These are phyloP conservation scores for Pascua guehoae DNA, from an alignment of 1,284 basidiomycete species.

Conservation along the genomic window DNA sequence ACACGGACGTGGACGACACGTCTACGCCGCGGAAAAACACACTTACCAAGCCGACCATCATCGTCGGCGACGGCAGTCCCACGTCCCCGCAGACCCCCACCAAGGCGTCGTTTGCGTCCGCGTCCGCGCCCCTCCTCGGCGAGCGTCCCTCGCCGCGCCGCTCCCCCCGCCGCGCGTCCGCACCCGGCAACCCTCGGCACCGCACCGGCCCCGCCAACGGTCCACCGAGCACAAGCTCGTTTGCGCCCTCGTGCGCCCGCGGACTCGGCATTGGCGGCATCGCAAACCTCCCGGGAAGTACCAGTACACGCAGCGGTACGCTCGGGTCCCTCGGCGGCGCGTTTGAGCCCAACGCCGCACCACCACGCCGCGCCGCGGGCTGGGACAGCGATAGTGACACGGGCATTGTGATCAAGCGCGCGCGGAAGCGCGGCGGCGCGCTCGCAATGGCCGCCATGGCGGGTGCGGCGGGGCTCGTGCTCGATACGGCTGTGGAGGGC, in stretches of 20 bases:
- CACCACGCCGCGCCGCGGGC: background rate
- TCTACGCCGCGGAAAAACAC: too few relatives aligned
- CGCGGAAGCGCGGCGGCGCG: background rate
- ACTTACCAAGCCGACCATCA: too few relatives aligned
- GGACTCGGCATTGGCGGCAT: background rate
- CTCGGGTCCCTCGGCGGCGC: constrained; percentile 1
- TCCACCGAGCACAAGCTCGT: background rate
- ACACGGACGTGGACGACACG: too few relatives aligned
- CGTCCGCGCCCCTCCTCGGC: background rate
- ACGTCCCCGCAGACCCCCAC: too few relatives aligned
- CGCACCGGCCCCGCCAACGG: background rate
- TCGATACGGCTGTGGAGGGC: background rate
- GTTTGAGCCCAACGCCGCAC: constrained; percentile 3
- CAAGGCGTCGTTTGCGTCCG: too few relatives aligned
- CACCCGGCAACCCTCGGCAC: background rate
- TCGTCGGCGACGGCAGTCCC: too few relatives aligned
- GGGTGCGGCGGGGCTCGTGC: constrained; percentile 1
- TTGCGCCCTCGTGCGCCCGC: background rate
- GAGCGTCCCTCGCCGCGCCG: background rate
- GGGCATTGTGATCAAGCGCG: constrained; percentile 1
- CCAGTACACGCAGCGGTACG: background rate
- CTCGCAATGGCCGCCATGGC: constrained; percentile 13
- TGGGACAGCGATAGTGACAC: constrained; percentile 19
- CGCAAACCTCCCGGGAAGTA: background rate
- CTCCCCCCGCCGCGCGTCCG: constrained; percentile 3